Base-by-base conservation (phyloP, 2,329 filamentous ascomycete genomes). In the Arthroderma uncinatum region DNA sequence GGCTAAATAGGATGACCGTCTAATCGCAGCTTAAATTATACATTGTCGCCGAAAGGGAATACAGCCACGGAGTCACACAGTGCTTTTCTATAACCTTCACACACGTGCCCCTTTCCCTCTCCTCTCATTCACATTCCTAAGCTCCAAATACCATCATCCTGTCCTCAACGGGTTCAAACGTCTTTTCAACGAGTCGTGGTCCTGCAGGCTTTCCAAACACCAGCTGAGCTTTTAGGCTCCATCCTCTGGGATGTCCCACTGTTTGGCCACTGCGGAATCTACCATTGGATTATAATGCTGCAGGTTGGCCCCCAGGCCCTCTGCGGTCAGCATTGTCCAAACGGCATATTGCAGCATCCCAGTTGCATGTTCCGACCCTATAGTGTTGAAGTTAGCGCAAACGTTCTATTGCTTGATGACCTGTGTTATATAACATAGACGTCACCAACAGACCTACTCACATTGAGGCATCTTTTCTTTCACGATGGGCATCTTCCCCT, bases 261-360 rank as follows among this genome's bases (percentile, higher is more conserved):
- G 76, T 61, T 76, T 76, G 47, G 79, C 74, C 55, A 90, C 85
- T 75, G 84, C 82, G 62, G 79, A 78, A 74, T 94, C 86, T 64
- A 94, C 82, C 58, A 95, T 73, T 19, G 89, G 89, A 80, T 89
- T 93, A 79, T 95, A 95, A 77, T 95, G 90, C 79, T 95, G 90
- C 55, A 95, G 80, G 79, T 92, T 95, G 70, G 85, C 87, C 63
- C 89, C 89, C 57, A 94, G 81, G 30, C 90, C 89, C 70, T 93
- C 89, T 60, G 84, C 79, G 75, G 91, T 87, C 58, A 95, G 82
- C 3, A 85, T 87, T 16, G 84, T 84, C 90, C 90, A 95, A 39
- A 39, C 36, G 8, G 36, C 36, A 39, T 39, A 39, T 39, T 39
- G 36, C 36, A 39, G 14, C 36, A 39, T 39, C 36, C 36, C 36